Evolutionary conservation across 2,329 filamentous ascomycete species (phyloP).

Genomic region (Colletotrichum incanum): DNA sequence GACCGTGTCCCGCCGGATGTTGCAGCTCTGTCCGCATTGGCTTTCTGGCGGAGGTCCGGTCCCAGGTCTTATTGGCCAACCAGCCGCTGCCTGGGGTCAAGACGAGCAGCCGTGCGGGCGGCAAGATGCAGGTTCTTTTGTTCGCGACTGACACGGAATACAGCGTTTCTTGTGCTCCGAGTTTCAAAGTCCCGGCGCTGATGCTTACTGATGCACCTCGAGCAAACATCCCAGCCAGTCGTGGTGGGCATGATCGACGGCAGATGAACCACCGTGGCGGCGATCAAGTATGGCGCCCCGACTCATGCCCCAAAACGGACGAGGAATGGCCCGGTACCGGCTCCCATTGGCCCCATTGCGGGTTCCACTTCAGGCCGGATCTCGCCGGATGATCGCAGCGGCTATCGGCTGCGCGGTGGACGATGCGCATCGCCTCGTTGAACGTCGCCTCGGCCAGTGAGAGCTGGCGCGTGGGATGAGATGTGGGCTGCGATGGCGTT

Average conservation of each 20-base stretch:
- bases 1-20: neutral
- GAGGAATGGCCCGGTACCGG: neutral
- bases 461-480: neutral
- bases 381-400: conserved; percentile 28
- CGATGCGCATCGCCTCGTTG: conserved; percentile 13
- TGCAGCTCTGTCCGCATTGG: neutral
- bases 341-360: neutral
- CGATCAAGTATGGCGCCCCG: conserved; percentile 9
- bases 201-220: neutral
- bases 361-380: conserved; percentile 21
- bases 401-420: conserved; percentile 26
- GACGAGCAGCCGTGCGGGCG: neutral
- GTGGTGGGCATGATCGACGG: conserved; percentile 8
- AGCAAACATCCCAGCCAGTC: neutral
- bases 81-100: neutral
- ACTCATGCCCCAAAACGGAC: conserved; percentile 14
- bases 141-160: too few relatives aligned
- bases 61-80: neutral
- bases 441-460: conserved; percentile 16
- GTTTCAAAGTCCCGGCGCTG: neutral
- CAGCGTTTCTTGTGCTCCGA: too few relatives aligned
- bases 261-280: neutral
- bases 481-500: conserved; percentile 5
- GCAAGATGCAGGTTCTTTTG: neutral
- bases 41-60: conserved; percentile 4